Percentiles rank a stretch among this genome's conserved stretches.
phyloP scores from a whole-genome alignment of 2,329 filamentous ascomycete species.

The Dactylellina haptotyla region DNA sequence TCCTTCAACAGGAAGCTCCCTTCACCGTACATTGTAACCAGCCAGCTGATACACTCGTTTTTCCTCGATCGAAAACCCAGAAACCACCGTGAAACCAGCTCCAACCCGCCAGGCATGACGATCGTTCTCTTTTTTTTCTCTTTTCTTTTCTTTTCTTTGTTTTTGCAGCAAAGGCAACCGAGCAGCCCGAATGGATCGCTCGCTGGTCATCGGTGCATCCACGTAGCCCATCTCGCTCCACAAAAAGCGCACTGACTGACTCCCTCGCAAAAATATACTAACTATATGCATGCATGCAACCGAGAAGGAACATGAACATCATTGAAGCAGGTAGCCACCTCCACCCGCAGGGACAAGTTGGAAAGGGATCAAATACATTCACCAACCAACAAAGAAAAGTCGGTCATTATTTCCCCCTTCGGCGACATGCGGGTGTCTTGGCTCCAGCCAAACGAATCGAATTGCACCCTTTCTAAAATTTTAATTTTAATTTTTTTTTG shows the following conservation, averaged over 20 bases:
- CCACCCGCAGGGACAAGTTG: too few relatives aligned
- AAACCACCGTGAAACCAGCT: constrained; percentile 3
- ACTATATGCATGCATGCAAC: not conserved
- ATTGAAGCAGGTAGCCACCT: too few relatives aligned
- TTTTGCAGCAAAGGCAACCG: not conserved
- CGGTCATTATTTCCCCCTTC: constrained; percentile 34
- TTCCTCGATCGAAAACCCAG: not conserved
- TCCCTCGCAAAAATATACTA: too few relatives aligned
- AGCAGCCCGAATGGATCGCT: too few relatives aligned
- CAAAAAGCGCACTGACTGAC: too few relatives aligned
- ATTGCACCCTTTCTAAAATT: too few relatives aligned
- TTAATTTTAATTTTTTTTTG: too few relatives aligned
- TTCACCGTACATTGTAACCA: not conserved
- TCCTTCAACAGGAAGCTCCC: constrained; percentile 3
- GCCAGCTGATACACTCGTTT: not conserved
- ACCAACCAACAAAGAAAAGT: not conserved
- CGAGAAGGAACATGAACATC: not conserved
- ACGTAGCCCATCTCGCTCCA: constrained; percentile 19
- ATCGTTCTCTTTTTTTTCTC: not conserved
- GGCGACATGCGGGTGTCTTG: constrained; percentile 31
- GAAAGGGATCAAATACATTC: not conserved
- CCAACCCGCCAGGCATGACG: not conserved
- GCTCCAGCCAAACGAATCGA: too few relatives aligned
- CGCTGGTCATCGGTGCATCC: constrained; percentile 27
- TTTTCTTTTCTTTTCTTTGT: not conserved